Base-by-base conservation (phyloP, 176 grass and related monocot genomes). In the Saccharum officinarum region DNA sequence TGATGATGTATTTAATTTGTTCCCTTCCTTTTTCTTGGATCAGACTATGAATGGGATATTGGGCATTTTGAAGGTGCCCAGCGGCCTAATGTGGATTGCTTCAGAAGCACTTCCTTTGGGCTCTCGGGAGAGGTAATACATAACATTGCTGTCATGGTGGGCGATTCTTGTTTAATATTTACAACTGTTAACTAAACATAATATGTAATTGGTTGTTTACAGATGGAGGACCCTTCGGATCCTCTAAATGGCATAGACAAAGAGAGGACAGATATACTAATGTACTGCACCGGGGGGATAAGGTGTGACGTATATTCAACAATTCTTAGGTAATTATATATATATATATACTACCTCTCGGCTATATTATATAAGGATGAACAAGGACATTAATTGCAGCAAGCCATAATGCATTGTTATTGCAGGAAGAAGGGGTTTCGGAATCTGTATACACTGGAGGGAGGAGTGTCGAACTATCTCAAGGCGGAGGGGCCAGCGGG, bases 31-130 rank as follows among this genome's bases (percentile, higher is more conserved):
- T 26, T 73, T 81, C 20, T 91, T 3, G 28, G n/a, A 75, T 45
- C 81, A 98, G 96, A 94, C 64, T 98, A 98, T 88, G 96, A 98
- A 84, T 98, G 96, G 93, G 96, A 98, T 81, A 62, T 98, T 95
- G 96, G 96, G 26, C 93, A 95, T 90, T 98, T 98, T 86, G 86
- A 95, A 98, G 93, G 96, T 85, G 93, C 93, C 69, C 80, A 94
- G 75, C 84, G 93, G 47, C 93, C 96, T 71, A 94, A 91, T 47
- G 96, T 98, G 83, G 93, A 98, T 69, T 89, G 92, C 89, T 98
- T 98, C 85, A 95, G 96, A 85, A 98, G 91, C 81, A 98, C 96
- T 77, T 98, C 91, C 62, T 95, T 95, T 80, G 91, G 96, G 30
- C 91, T 95, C 62, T 94, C 86, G 8, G 86, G 87, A 59, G 73